Conservation (phyloP, 495 filamentous ascomycete species). For the Endocarpon pusillum region DNA sequence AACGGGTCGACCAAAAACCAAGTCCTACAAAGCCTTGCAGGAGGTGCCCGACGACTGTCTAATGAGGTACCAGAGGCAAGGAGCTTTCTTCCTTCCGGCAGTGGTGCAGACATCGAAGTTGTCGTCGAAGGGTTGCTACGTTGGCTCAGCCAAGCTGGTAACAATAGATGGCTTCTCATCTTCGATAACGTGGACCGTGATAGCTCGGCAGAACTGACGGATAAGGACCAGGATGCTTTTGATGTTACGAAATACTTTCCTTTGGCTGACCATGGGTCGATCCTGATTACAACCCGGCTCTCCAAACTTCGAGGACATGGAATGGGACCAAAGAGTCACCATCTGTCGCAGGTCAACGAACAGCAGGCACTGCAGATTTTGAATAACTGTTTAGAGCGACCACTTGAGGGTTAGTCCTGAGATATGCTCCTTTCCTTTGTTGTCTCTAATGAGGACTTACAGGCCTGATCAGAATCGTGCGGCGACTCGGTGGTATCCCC, state of each 20-base stretch:
- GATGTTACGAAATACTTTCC: constrained; percentile 21
- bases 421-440: not conserved
- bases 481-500: constrained; percentile 15
- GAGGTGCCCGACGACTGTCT: constrained; percentile 6
- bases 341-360: not conserved
- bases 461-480: not conserved
- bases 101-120: constrained; percentile 3
- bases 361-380: not conserved
- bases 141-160: constrained; percentile 20
- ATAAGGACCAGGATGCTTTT: constrained; percentile 13
- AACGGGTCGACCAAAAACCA: constrained; percentile 7
- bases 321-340: not conserved
- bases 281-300: constrained; percentile 24
- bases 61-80: constrained; percentile 4
- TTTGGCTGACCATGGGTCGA: constrained; percentile 19
- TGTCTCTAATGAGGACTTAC: not conserved
- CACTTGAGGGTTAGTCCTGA: not conserved
- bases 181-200: constrained; percentile 25
- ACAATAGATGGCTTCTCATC: constrained; percentile 23
- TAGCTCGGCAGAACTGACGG: constrained; percentile 6
- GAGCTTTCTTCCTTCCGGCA: not conserved
- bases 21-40: constrained; percentile 11
- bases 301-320: constrained; percentile 8
- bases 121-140: constrained; percentile 12
- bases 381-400: not conserved